Evolutionary conservation across 2,329 filamentous ascomycete genomes (phyloP), one percentile per base, ranked within the genome.

Genomic region (Elsinoe fawcettii): DNA sequence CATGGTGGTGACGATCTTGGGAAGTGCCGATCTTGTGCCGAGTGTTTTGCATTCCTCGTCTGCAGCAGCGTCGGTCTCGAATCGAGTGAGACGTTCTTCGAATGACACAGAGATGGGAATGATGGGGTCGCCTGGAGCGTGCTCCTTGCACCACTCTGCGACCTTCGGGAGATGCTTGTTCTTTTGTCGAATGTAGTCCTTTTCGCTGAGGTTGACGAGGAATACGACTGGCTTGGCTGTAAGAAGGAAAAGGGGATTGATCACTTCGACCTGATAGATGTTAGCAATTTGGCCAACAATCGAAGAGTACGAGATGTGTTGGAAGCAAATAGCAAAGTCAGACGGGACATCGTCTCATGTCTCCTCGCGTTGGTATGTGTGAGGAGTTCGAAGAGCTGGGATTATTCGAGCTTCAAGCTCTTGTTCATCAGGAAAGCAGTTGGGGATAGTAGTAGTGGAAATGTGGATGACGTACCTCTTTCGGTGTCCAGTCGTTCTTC

Each of bases 321-420:
- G 46, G 12, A 51, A 25, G n/a, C 9, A 6, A 32, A 11, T 18
- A 14, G 18, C 60, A 37, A 30, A 56, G 64, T 71, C 69, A 71
- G 69, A 68, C 63, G 61, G 80, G 80, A 82, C 77, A 79, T 88
- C 80, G 86, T 96, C 90, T 95, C 92, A 96, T 75, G 71, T 84
- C 82, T 79, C 80, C 87, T 89, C 87, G 84, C 88, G 78, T 81
- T 72, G 71, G 83, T 76, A 74, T 76, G 72, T 76, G 30, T 81
- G 84, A 88, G 87, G 83, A 81, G 83, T 86, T 97, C 92, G 86
- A 96, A 87, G 93, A 99, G 93, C 93, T 99, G 93, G 93, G 93
- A 89, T 95, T 91, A 81, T 90, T 56, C 39, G 54, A 87, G 87
- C 88, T 81, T 78, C 79, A 81, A 85, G 89, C 90, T 93, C 87